Percentiles rank a stretch among this genome's conserved stretches.
Evolutionary conservation across 2,329 filamentous ascomycete genomes (phyloP).

Genomic region (Pyrenochaeta sp.): DNA sequence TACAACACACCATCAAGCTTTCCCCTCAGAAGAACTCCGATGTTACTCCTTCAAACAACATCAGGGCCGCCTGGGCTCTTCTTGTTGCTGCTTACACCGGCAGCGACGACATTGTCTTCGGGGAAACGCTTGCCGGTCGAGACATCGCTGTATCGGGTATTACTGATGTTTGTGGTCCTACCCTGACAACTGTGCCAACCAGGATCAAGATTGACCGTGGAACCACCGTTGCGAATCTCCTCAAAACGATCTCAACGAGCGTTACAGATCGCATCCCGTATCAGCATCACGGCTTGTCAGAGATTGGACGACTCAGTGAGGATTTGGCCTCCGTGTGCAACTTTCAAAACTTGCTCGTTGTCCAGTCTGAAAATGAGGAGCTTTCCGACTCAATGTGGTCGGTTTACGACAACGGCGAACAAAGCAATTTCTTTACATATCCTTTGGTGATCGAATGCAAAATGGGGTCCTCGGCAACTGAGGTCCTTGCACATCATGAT

Average conservation of each 20-base stretch:
- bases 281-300: slow-evolving; percentile 48
- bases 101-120: slow-evolving; percentile 32
- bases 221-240: slow-evolving; percentile 31
- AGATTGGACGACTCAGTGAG: slow-evolving; percentile 53
- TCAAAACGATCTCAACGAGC: slow-evolving; percentile 26
- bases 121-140: slow-evolving; percentile 44
- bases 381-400: slow-evolving; percentile 37
- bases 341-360: slow-evolving; percentile 62
- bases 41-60: slow-evolving; percentile 37
- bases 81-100: slow-evolving; percentile 27
- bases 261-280: slow-evolving; percentile 42
- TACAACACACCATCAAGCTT: slow-evolving; percentile 34
- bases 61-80: slow-evolving; percentile 34
- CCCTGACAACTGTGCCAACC: slow-evolving; percentile 50
- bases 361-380: slow-evolving; percentile 52
- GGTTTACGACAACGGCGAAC: slow-evolving; percentile 34
- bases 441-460: slow-evolving; percentile 43
- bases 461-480: slow-evolving; percentile 22
- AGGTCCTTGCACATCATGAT: slow-evolving; percentile 38
- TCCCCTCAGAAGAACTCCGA: slow-evolving; percentile 28
- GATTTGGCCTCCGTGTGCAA: slow-evolving; percentile 65
- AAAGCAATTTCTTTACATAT: slow-evolving; percentile 44
- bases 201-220: slow-evolving; percentile 38
- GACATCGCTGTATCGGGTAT: slow-evolving; percentile 43
- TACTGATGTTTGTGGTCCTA: slow-evolving; percentile 46